Conservation (phyloP, 139 green algal species). For the Edaphochlamys debaryana region DNA sequence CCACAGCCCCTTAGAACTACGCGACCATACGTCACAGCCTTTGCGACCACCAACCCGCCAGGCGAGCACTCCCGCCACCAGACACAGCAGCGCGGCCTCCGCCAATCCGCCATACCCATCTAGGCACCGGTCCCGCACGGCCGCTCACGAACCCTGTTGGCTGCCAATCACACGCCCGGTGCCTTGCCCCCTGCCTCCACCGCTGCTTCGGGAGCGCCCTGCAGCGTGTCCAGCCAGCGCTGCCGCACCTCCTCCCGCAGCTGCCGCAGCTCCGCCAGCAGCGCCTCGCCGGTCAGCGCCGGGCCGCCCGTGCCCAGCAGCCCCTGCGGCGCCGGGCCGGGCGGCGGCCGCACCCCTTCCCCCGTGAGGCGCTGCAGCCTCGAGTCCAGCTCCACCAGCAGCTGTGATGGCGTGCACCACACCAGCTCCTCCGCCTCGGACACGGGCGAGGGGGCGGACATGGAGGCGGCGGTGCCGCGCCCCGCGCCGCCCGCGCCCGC, state of each 20-base stretch:
- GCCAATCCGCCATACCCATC: too few relatives aligned
- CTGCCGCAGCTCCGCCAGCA: slow-evolving; percentile 6
- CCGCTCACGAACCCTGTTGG: too few relatives aligned
- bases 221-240: slow-evolving; percentile 18
- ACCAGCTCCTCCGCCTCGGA: slow-evolving; percentile 27
- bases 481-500: neutral
- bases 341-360: too few relatives aligned
- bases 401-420: slow-evolving; percentile 44
- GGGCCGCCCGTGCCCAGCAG: neutral
- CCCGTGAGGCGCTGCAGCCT: slow-evolving; percentile 14
- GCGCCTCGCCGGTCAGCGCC: slow-evolving; percentile 6
- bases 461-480: neutral
- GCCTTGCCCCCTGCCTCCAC: too few relatives aligned
- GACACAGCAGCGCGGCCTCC: too few relatives aligned
- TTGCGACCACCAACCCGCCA: too few relatives aligned
- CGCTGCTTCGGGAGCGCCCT: too few relatives aligned
- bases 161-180: too few relatives aligned
- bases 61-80: too few relatives aligned
- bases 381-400: slow-evolving; percentile 62
- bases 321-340: neutral
- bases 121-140: too few relatives aligned
- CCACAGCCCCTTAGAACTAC: too few relatives aligned
- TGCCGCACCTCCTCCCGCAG: slow-evolving; percentile 31
- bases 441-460: slow-evolving; percentile 2
- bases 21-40: too few relatives aligned